phyloP scores from a whole-genome alignment of 805 yeast genomes.

The Clavispora phyllophila region DNA sequence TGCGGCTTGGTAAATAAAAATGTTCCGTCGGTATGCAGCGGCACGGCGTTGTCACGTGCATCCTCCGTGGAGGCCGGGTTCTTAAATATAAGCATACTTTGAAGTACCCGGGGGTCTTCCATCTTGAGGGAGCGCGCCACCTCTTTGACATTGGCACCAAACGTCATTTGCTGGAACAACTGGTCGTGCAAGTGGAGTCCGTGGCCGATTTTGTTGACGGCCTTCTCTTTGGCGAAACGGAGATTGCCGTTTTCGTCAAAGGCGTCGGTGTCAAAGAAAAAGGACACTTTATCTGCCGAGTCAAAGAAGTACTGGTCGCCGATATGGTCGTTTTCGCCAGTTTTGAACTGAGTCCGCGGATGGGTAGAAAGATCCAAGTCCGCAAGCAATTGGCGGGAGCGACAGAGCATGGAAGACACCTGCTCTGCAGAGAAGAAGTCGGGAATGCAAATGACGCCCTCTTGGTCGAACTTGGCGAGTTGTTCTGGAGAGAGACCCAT shows the following conservation, averaged over 20 bases:
- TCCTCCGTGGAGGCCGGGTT: conserved; percentile 42
- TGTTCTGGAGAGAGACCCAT: conserved; percentile 44
- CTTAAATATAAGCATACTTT: conserved; percentile 75
- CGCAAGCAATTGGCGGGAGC: conserved; percentile 41
- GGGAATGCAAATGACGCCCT: conserved; percentile 61
- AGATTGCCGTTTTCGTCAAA: conserved; percentile 50
- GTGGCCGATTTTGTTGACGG: conserved; percentile 78
- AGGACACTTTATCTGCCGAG: conserved; percentile 64
- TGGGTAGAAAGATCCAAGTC: conserved; percentile 52
- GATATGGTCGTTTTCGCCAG: conserved; percentile 54
- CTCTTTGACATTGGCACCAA: conserved; percentile 42
- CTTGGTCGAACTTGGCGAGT: conserved; percentile 40
- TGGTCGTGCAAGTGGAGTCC: conserved; percentile 59
- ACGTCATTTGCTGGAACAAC: conserved; percentile 46
- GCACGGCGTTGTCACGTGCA: conserved; percentile 53
- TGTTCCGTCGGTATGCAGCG: conserved; percentile 72
- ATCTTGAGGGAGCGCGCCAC: conserved; percentile 52
- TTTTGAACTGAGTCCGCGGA: conserved; percentile 67
- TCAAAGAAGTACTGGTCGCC: conserved; percentile 70
- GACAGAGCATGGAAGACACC: conserved; percentile 34
- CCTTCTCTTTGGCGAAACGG: conserved; percentile 45
- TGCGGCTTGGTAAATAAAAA: conserved; percentile 70
- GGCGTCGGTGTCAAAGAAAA: conserved; percentile 69
- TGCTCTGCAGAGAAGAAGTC: conserved; percentile 45
- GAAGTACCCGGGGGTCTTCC: conserved; percentile 65